Conservation (phyloP, 2,329 filamentous ascomycete genomes). For the Colletotrichum shisoi region DNA sequence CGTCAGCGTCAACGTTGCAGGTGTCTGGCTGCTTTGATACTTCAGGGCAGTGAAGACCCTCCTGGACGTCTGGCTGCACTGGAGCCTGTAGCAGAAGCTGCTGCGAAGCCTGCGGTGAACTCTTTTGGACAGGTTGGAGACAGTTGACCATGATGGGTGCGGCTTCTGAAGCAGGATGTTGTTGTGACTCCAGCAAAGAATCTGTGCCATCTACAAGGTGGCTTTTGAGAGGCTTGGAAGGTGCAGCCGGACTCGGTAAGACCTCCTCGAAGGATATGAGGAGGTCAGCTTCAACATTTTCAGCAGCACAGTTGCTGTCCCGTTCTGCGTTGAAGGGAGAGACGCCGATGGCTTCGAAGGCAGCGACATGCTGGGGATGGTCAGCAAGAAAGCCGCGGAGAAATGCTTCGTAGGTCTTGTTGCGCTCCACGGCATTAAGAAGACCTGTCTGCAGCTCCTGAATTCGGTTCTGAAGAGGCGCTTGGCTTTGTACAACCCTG, state of each 20-base stretch:
- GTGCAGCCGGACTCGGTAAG: no score
- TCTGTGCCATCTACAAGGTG: no score
- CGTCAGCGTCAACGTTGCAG: no score
- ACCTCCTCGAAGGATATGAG: constrained; percentile 10
- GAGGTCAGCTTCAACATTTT: neutral
- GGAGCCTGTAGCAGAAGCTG: neutral
- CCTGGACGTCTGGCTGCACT: no score
- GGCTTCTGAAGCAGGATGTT: no score
- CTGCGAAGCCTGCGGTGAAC: no score
- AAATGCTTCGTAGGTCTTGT: constrained; percentile 28
- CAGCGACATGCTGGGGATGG: constrained; percentile 14
- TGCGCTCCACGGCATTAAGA: constrained; percentile 18
- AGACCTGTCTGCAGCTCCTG: constrained; percentile 14
- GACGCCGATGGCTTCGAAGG: constrained; percentile 16
- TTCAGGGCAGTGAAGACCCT: neutral
- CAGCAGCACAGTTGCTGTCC: neutral
- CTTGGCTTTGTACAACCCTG: neutral
- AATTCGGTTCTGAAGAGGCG: neutral
- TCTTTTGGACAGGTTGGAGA: neutral
- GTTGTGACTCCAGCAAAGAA: neutral
- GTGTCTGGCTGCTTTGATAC: neutral
- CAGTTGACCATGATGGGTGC: neutral
- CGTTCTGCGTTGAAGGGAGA: neutral
- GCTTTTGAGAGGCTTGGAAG: no score
- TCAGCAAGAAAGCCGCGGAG: constrained; percentile 8